Percentiles rank a stretch among this genome's conserved stretches.
These are phyloP conservation scores for Phellinidium pouzarii DNA, from an alignment of 1,284 basidiomycete species.

Conservation along the genomic window DNA sequence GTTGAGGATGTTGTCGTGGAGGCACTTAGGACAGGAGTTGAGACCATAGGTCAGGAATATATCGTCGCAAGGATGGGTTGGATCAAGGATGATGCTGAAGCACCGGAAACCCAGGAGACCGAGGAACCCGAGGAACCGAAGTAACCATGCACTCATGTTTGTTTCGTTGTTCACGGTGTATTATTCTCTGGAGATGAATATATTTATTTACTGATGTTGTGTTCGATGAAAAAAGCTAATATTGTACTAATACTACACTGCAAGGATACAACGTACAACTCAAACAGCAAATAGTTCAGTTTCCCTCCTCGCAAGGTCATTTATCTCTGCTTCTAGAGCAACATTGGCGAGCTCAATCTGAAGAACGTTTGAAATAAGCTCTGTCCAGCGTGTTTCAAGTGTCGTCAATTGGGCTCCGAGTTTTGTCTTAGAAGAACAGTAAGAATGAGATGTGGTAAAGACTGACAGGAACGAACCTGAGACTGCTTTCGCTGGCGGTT, in stretches of 20 bases:
- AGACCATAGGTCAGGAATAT: conserved; percentile 86
- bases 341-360: conserved; percentile 92
- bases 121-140: conserved; percentile 19
- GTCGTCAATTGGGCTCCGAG: conserved; percentile 71
- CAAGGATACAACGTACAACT: neutral
- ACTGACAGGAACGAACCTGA: conserved; percentile 46
- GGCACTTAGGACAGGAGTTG: conserved; percentile 71
- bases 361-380: conserved; percentile 78
- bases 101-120: conserved; percentile 19
- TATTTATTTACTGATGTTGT: neutral
- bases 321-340: conserved; percentile 69
- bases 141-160: neutral
- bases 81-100: conserved; percentile 30
- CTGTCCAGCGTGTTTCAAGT: conserved; percentile 83
- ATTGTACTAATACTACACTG: neutral
- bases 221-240: neutral
- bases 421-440: conserved; percentile 43
- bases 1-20: conserved; percentile 91
- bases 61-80: conserved; percentile 78
- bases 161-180: neutral
- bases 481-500: conserved; percentile 83
- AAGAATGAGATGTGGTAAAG: neutral
- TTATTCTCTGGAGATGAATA: neutral
- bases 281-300: conserved; percentile 20
- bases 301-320: conserved; percentile 26